Percentiles rank a stretch among this genome's conserved stretches.
These are phyloP conservation scores for Gossypium australe DNA, from an alignment of 345 rosid species.

Conservation along the genomic window DNA sequence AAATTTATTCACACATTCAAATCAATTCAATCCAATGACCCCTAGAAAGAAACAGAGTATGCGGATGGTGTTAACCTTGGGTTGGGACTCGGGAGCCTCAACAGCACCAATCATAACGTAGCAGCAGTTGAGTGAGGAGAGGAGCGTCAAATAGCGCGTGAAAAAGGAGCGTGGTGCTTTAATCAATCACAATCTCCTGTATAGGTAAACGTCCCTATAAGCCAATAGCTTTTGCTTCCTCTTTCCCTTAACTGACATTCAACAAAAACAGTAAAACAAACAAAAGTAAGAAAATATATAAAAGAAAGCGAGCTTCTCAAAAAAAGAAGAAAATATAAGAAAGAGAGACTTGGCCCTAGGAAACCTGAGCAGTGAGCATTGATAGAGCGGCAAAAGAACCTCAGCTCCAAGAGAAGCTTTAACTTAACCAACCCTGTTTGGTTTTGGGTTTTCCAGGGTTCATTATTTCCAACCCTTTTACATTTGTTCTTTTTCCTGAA, in stretches of 20 bases:
- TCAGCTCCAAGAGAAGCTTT: not conserved
- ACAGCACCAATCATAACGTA: conserved; percentile 4
- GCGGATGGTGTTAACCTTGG: not conserved
- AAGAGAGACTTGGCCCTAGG: not conserved
- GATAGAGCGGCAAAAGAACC: not conserved
- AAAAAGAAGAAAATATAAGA: not conserved
- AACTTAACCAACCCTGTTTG: not conserved
- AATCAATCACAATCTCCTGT: not conserved
- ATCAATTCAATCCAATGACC: too few relatives aligned
- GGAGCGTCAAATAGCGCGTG: conserved; percentile 14
- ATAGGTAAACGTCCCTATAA: not conserved
- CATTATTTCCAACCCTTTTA: not conserved
- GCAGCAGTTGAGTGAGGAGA: conserved; percentile 8
- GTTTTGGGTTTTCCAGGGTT: conserved; percentile 2
- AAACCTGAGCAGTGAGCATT: not conserved
- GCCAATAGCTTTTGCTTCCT: not conserved
- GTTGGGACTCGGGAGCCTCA: not conserved
- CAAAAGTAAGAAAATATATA: not conserved
- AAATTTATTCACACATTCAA: too few relatives aligned
- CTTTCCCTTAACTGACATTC: not conserved
- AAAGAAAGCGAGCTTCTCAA: not conserved
- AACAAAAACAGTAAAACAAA: not conserved
- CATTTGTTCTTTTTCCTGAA: not conserved
- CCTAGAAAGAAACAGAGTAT: too few relatives aligned
- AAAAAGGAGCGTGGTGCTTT: conserved; percentile 1